Base-by-base conservation (phyloP, 2,329 filamentous ascomycete species). In the Hypocrella siamensis region DNA sequence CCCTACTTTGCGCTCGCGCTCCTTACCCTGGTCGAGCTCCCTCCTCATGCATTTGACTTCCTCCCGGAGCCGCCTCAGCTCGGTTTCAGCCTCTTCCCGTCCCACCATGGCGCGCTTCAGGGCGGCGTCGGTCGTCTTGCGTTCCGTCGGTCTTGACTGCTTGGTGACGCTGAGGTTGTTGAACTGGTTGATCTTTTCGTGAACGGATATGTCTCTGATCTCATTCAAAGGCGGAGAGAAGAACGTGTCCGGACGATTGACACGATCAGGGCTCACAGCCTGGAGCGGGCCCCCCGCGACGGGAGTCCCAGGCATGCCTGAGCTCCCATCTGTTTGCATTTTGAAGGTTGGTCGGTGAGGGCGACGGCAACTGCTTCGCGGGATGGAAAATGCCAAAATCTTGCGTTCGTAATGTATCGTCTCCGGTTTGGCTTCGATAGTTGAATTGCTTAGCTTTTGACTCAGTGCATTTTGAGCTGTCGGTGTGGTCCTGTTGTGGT, bases 101-200 rank as follows among this genome's bases (percentile, higher is more conserved):
- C 74, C 76, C 30, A 79, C 48, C 61, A 76, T 70, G 38, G 74
- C 74, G 30, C 74, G 67, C 49, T 74, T 75, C 12, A 79, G 56
- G 19, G 74, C 74, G 19, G 73, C 72, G 42, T 78, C 74, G 42
- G 70, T 73, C 30, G 63, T 71, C 52, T 70, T 76, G 43, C 72
- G 66, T 49, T 77, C 73, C 32, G 75, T 56, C 30, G 72, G 65
- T 44, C 71, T 74, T 21, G 67, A 66, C 51, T 68, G 61, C 41
- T 63, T 56, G 35, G 75, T 67, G 28, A 83, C 61, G 35, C 67
- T 67, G 22, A 83, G 61, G 35, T 63, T 69, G 57, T 83, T 80
- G 53, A 83, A 82, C 52, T 80, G 78, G 46, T 70, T 74, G 39
- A 81, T 77, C 46, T 75, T 72, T 37, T 77, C 70, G 42, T 74